A percentile compares a stretch with the other conserved stretches of the same genome.
These are phyloP conservation scores for Arthrobotrys megalospora DNA, from an alignment of 2,329 filamentous ascomycete genomes.

Conservation along the genomic window DNA sequence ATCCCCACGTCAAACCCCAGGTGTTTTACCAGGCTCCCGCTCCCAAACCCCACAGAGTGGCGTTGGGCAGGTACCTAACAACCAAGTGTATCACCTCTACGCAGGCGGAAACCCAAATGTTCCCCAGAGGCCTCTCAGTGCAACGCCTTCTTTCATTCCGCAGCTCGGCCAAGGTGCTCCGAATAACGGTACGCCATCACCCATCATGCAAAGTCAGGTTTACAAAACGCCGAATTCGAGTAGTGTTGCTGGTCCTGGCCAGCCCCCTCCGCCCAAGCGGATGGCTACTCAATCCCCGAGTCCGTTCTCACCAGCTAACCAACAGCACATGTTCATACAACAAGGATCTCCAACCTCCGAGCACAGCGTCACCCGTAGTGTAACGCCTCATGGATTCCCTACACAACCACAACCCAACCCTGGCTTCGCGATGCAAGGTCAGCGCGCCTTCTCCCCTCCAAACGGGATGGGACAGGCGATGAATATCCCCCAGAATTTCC, in stretches of 20 bases:
- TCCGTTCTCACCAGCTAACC: constrained; percentile 84
- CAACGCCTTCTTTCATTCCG: constrained; percentile 72
- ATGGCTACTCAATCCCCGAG: constrained; percentile 94
- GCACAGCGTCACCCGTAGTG: constrained; percentile 77
- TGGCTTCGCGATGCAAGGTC: constrained; percentile 59
- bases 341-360: constrained; percentile 84
- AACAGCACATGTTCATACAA: constrained; percentile 75
- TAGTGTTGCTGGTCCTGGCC: constrained; percentile 68
- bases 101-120: constrained; percentile 76
- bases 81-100: constrained; percentile 77
- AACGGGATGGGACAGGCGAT: constrained; percentile 67
- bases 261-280: constrained; percentile 75
- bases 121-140: constrained; percentile 62
- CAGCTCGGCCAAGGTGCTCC: constrained; percentile 87
- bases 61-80: constrained; percentile 76
- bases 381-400: constrained; percentile 78
- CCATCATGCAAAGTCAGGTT: constrained; percentile 87
- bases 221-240: constrained; percentile 75
- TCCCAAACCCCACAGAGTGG: constrained; percentile 82
- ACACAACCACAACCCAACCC: constrained; percentile 64
- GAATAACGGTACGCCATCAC: constrained; percentile 88
- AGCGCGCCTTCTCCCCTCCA: constrained; percentile 73
- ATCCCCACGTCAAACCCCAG: constrained; percentile 82
- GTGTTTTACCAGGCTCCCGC: constrained; percentile 83
- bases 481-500: constrained; percentile 51